phyloP scores from a whole-genome alignment of 73 alveolate species.

The Blepharisma stoltei region DNA sequence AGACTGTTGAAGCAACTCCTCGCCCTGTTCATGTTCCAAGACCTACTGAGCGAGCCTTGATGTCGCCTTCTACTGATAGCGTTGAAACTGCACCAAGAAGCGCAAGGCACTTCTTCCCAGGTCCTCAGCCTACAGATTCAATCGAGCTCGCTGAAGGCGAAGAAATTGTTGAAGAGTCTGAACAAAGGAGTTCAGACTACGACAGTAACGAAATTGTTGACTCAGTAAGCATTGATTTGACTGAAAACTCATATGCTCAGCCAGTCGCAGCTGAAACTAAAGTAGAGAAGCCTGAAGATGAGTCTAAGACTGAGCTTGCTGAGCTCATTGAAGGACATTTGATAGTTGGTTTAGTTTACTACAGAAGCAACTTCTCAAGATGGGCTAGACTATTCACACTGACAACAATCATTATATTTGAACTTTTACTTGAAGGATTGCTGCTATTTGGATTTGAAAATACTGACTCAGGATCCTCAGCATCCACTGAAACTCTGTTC shows the following conservation, averaged over 20 bases:
- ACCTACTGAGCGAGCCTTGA: no score
- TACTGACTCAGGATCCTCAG: not conserved
- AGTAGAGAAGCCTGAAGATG: not conserved
- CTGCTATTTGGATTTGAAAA: not conserved
- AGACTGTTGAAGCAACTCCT: no score
- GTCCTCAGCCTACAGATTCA: no score
- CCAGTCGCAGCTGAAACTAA: not conserved
- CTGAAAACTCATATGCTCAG: not conserved
- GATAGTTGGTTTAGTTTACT: not conserved
- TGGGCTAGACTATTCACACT: not conserved
- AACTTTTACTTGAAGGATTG: conserved; percentile 4
- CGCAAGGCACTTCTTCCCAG: no score
- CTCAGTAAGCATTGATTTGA: not conserved
- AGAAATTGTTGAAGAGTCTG: not conserved
- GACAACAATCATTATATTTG: not conserved
- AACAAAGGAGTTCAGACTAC: not conserved
- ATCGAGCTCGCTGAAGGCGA: no score
- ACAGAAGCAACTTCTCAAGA: not conserved
- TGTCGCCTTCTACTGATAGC: no score
- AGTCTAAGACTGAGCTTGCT: not conserved
- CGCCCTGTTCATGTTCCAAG: no score
- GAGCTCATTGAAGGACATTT: conserved; percentile 14
- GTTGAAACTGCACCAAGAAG: no score
- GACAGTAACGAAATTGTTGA: not conserved
- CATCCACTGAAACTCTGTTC: not conserved